Evolutionary conservation across 2,329 filamentous ascomycete genomes (phyloP), one percentile per base, ranked within the genome.

Genomic region (Dactylellina drechsleri): DNA sequence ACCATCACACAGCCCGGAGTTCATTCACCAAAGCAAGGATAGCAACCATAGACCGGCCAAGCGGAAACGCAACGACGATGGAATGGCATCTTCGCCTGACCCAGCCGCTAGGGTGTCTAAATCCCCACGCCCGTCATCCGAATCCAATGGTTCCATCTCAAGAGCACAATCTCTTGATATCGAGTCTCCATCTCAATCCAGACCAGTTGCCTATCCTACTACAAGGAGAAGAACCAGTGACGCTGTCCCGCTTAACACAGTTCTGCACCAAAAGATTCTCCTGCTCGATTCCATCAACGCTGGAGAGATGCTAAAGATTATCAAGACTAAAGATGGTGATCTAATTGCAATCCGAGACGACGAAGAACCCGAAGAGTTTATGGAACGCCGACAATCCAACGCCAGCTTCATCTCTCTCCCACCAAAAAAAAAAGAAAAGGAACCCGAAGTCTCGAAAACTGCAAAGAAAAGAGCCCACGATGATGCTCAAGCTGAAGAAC

Each of bases 341-440:
- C 43, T 66, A 6, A 61, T 73, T 43, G 68, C 62, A 8, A 73
- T 73, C n/a, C 28, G 60, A 7, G 68, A 66, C 26, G 68, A 73
- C 18, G 68, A 73, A 57, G 68, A 73, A 41, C 36, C 60, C 16
- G 68, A 73, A 66, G 68, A 61, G n/a, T 47, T 73, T 40, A 73
- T 66, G 56, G 68, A 60, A 49, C 60, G 68, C 20, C 60, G 68
- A 43, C 54, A 60, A 18, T 65, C 66, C 0, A 62, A 45, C 15
- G 54, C 68, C 10, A 66, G 54, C 47, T 20, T 52, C 18, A n/a
- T n/a, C 18, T 64, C 59, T 16, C 3, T 43, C 1, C n/a, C 45
- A 1, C 65, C 59, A 54, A 59, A 60, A 10, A 52, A 57, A 4
- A 73, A 57, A 13, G 59, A 57, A 5, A 73, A 57, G 10, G 68